Percentiles rank a stretch among this genome's conserved stretches.
Conservation (phyloP, 1,139 yeast genomes). For the Kluyveromyces sp. region DNA sequence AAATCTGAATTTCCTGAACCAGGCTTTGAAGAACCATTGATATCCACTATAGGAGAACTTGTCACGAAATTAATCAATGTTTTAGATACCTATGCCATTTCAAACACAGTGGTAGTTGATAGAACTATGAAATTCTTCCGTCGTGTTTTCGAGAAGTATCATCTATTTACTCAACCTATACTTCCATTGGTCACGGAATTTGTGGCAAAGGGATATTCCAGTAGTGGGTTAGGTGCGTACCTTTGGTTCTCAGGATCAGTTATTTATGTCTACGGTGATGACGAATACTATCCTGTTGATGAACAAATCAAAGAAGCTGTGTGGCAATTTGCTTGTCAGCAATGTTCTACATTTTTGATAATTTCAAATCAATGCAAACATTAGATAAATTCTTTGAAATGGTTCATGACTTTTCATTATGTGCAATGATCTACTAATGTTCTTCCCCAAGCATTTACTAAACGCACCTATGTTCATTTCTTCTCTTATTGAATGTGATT, state of each 20-base stretch:
- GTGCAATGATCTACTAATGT: conserved; percentile 73
- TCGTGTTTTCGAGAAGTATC: conserved; percentile 47
- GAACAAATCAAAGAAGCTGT: conserved; percentile 34
- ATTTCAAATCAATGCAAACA: conserved; percentile 26
- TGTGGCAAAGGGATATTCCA: conserved; percentile 59
- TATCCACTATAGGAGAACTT: conserved; percentile 15
- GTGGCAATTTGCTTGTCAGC: conserved; percentile 45
- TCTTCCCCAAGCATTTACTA: conserved; percentile 62
- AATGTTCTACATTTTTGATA: conserved; percentile 36
- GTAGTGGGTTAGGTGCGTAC: conserved; percentile 70
- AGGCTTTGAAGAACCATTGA: conserved; percentile 24
- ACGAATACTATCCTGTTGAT: conserved; percentile 32
- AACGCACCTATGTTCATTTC: conserved; percentile 47
- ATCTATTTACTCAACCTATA: conserved; percentile 51
- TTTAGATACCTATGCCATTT: conserved; percentile 19
- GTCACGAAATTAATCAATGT: conserved; percentile 14
- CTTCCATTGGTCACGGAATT: conserved; percentile 58
- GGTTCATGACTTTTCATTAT: conserved; percentile 85
- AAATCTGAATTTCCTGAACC: conserved; percentile 28
- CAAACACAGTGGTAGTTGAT: conserved; percentile 41
- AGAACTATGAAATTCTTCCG: conserved; percentile 63
- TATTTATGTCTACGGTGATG: conserved; percentile 71
- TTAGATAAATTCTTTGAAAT: conserved; percentile 54
- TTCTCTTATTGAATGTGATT: conserved; percentile 53
- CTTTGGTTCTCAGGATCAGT: conserved; percentile 86